Conservation (phyloP, 495 filamentous ascomycete genomes). For the Cercophora scortea region DNA sequence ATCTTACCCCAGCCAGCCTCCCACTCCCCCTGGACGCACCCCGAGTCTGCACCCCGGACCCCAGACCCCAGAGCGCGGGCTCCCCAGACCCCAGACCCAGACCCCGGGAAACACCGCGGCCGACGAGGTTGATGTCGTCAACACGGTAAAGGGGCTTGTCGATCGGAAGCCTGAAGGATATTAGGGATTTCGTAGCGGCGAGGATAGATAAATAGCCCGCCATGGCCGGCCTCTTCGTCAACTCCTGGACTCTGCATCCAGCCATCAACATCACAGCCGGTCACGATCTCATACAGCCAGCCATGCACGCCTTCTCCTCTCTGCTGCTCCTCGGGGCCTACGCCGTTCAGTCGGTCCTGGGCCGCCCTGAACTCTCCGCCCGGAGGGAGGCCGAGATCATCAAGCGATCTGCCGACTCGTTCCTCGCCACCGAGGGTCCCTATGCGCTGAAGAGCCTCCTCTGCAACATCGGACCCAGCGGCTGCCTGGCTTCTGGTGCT, state of each 20-base stretch:
- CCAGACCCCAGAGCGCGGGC: too few relatives aligned
- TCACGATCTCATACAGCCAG: constrained; percentile 27
- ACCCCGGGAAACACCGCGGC: background rate
- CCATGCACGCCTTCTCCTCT: constrained; percentile 37
- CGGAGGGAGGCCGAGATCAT: constrained; percentile 31
- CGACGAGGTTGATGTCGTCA: background rate
- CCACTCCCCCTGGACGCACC: background rate
- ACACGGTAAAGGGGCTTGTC: background rate
- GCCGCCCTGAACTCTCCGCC: constrained; percentile 25
- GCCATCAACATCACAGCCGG: constrained; percentile 6
- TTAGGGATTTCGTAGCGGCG: too few relatives aligned
- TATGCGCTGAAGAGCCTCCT: constrained; percentile 45
- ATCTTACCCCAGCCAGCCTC: background rate
- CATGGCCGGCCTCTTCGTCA: constrained; percentile 13
- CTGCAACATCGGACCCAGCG: constrained; percentile 52
- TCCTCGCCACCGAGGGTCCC: constrained; percentile 47
- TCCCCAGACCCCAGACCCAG: background rate
- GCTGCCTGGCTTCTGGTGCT: constrained; percentile 39
- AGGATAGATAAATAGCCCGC: constrained; percentile 10
- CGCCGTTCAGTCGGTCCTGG: constrained; percentile 39
- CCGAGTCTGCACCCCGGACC: background rate
- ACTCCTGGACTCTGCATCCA: constrained; percentile 8
- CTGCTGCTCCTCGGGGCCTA: constrained; percentile 37
- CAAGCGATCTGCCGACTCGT: constrained; percentile 43
- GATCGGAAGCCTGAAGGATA: too few relatives aligned